Base-by-base conservation (phyloP, 2,329 filamentous ascomycete species). In the Eurotiales sp. region DNA sequence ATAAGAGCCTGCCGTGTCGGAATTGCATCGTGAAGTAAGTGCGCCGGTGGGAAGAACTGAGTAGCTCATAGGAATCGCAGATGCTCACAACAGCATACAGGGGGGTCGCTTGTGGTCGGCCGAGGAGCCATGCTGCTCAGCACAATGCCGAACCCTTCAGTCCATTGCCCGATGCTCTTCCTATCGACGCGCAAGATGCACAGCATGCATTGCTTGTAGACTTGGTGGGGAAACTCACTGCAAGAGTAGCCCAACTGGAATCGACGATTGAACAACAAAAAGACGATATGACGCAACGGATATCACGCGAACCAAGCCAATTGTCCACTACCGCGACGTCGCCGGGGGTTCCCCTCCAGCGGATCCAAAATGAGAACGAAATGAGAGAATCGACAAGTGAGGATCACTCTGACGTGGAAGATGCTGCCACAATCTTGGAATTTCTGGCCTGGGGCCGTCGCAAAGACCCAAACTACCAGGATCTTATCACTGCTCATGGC, bases 391-490 rank as follows among this genome's bases (percentile, higher is more conserved):
- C 47, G 25, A 15, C 23, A n/a, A 3, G 25, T 2, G 29, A 34
- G 36, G 27, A n/a, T 14, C 30, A 22, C 43, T 46, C 42, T 4
- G 64, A 68, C n/a, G 59, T 63, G 29, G 64, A 70, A 50, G 72
- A 76, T 54, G 70, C 71, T 1, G 72, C 71, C 4, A 73, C 72
- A 1, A 69, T 75, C 3, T 62, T 76, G 0, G 73, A 77, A 43
- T 76, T 74, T 40, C 60, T 76, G 2, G 71, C 73, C 1, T 77
- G 74, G 73, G 73, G 73, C 12, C 64, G 72, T 17, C 61, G 65
- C 30, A 76, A 76, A 57, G 68, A 75, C 17, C 59, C 61, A 4
- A 53, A 49, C 19, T 45, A 47, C 25, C 21, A 55, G n/a, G 12
- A 44, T 30, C 10, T 42, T 4, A 41, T 46, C 8, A 44, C 27